Evolutionary conservation across 495 filamentous ascomycete species (phyloP), one percentile per base, ranked within the genome.

Genomic region (Trichocladium antarcticum): DNA sequence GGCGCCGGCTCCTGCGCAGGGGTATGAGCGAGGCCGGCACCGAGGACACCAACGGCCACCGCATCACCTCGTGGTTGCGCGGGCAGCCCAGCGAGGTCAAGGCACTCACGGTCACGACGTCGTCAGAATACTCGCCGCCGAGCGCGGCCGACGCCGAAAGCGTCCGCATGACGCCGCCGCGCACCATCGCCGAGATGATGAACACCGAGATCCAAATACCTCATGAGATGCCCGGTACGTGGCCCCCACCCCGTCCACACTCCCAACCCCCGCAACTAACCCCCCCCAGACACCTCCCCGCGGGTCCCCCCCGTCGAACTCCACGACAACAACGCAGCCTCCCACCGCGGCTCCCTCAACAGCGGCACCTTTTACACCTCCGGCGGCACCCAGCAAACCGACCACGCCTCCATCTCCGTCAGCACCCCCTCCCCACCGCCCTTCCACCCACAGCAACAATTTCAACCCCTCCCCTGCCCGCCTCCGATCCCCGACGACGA

Each of bases 221-320:
- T 5, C 67, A 62, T 16, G 74, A 78, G 49, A 60, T 77, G 42
- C 51, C 48, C 41, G 70, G 74, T 75, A 58, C 42, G 69, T 62
- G 12, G 5, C 36, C 20, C 12, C 9, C 24, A 27, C 3, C 24
- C 8, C 8, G 3, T 27, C 24, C 24, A n/a, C n/a, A n/a, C 8
- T 3, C 24, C 24, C 3, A 27, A 27, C 3, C 3, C 4, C 24
- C 24, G 1, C 6, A 41, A 27, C 19, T 27, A 14, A 21, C 38
- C 22, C 15, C 7, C 32, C n/a, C 43, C 40, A 66, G 60, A 69
- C 45, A 60, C 57, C 31, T 61, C 63, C 12, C 52, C 57, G 10
- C 55, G 35, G 9, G 57, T n/a, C n/a, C n/a, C n/a, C n/a, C n/a
- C n/a, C n/a, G n/a, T 37, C 12, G 72, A 74, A 45, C 61, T 74